Percentiles rank a stretch among this genome's conserved stretches.
Conservation (phyloP, 1,284 basidiomycete genomes). For the Hortiboletus rubellus region DNA sequence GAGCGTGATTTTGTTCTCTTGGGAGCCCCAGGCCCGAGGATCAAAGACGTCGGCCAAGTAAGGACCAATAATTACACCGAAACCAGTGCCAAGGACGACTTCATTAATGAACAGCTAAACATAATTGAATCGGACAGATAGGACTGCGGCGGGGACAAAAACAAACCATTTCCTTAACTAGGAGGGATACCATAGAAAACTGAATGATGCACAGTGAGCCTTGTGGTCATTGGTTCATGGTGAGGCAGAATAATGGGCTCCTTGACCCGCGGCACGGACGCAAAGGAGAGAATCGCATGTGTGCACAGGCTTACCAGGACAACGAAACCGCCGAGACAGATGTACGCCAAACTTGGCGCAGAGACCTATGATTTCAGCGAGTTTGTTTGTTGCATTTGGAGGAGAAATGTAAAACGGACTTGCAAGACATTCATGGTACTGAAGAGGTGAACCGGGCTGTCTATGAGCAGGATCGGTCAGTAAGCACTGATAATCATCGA, state of each 20-base stretch:
- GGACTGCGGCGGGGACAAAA: neutral
- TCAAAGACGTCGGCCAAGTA: slow-evolving; percentile 76
- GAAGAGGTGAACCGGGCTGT: neutral
- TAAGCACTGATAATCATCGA: too few species aligned
- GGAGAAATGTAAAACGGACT: slow-evolving; percentile 19
- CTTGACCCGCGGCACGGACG: neutral
- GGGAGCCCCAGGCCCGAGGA: slow-evolving; percentile 73
- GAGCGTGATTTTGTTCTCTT: slow-evolving; percentile 62
- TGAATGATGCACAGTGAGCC: slow-evolving; percentile 28
- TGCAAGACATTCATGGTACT: slow-evolving; percentile 20
- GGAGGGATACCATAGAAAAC: slow-evolving; percentile 81
- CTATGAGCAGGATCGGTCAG: neutral
- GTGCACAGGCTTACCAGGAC: slow-evolving; percentile 49
- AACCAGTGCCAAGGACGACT: slow-evolving; percentile 85
- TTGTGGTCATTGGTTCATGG: neutral
- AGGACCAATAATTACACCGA: slow-evolving; percentile 75
- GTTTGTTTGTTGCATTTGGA: slow-evolving; percentile 12
- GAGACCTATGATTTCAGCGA: slow-evolving; percentile 43
- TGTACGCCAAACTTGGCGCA: slow-evolving; percentile 59
- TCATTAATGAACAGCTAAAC: slow-evolving; percentile 83
- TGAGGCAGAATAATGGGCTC: neutral
- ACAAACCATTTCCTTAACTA: slow-evolving; percentile 76
- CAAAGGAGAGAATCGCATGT: neutral
- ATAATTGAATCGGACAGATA: neutral
- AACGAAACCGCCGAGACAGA: slow-evolving; percentile 77